Evolutionary conservation across 345 rosid genomes (phyloP).

Genomic region (Dovyalis caffra): DNA sequence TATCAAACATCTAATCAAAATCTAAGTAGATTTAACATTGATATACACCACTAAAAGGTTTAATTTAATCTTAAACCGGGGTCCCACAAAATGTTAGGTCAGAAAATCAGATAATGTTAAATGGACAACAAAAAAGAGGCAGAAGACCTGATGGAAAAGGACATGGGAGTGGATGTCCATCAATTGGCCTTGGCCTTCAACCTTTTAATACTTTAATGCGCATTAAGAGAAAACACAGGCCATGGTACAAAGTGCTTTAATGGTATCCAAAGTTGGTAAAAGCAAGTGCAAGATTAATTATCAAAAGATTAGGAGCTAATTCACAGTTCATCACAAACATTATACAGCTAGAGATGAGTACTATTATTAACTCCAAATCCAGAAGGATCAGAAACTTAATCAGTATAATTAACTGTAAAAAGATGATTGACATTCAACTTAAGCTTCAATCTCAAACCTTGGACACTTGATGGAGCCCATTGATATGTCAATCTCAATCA

Average conservation of each 20-base stretch:
- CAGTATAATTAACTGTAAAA: not conserved
- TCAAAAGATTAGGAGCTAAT: conserved; percentile 2
- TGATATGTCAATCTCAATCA: conserved; percentile 82
- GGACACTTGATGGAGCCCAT: conserved; percentile 77
- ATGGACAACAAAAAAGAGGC: too few relatives aligned
- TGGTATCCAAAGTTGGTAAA: not conserved
- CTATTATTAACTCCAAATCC: conserved; percentile 22
- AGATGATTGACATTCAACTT: not conserved
- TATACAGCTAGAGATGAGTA: too few relatives aligned
- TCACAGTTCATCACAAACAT: too few relatives aligned
- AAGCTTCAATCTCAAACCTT: conserved; percentile 66
- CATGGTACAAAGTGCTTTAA: not conserved
- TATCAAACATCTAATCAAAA: too few relatives aligned
- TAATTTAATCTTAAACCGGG: too few relatives aligned
- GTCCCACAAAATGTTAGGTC: too few relatives aligned
- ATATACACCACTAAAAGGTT: too few relatives aligned
- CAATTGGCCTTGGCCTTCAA: conserved; percentile 13
- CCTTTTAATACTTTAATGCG: conserved; percentile 10
- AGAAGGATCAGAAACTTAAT: conserved; percentile 33
- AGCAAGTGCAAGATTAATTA: not conserved
- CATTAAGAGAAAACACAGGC: too few relatives aligned
- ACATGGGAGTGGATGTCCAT: conserved; percentile 23
- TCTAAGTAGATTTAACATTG: too few relatives aligned
- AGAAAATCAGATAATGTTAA: too few relatives aligned
- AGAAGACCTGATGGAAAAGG: not conserved